A percentile compares a stretch with the other conserved stretches of the same genome.
phyloP scores from a whole-genome alignment of 441 rosid species.

The Manihot esculenta region DNA sequence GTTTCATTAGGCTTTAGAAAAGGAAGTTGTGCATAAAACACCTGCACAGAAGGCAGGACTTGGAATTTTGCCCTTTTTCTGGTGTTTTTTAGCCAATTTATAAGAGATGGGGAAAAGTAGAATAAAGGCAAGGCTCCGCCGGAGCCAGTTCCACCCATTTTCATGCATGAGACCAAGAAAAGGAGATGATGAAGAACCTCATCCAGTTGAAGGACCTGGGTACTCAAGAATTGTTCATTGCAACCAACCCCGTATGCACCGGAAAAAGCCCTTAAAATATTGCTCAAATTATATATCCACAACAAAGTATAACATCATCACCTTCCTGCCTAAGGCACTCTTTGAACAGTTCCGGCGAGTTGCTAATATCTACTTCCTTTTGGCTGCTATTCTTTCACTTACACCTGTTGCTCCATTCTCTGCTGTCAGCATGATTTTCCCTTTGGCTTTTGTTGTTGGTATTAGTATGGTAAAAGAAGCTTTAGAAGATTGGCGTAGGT shows the following conservation, averaged over 20 bases:
- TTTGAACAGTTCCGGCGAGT: conserved; percentile 94
- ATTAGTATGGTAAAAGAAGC: conserved; percentile 95
- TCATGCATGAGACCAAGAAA: conserved; percentile 65
- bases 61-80: conserved; percentile 19
- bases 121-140: conserved; percentile 68
- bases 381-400: conserved; percentile 81
- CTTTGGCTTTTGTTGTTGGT: conserved; percentile 89
- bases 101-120: conserved; percentile 62
- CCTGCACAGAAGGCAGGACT: conserved; percentile 30
- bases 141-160: conserved; percentile 79
- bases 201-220: conserved; percentile 67
- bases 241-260: conserved; percentile 76
- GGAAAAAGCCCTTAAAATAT: conserved; percentile 72
- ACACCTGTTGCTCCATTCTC: conserved; percentile 83
- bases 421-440: conserved; percentile 90
- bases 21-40: conserved; percentile 17
- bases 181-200: conserved; percentile 49
- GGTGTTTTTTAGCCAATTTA: conserved; percentile 20
- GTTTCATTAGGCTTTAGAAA: conserved; percentile 30
- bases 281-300: conserved; percentile 83
- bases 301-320: conserved; percentile 71
- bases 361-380: conserved; percentile 92
- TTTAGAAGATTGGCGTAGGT: conserved; percentile 94
- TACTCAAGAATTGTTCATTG: conserved; percentile 70
- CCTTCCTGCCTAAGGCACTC: conserved; percentile 86